Base-by-base conservation (phyloP, 192 early-diverging fungal species). In the Geosiphon pyriformis region DNA sequence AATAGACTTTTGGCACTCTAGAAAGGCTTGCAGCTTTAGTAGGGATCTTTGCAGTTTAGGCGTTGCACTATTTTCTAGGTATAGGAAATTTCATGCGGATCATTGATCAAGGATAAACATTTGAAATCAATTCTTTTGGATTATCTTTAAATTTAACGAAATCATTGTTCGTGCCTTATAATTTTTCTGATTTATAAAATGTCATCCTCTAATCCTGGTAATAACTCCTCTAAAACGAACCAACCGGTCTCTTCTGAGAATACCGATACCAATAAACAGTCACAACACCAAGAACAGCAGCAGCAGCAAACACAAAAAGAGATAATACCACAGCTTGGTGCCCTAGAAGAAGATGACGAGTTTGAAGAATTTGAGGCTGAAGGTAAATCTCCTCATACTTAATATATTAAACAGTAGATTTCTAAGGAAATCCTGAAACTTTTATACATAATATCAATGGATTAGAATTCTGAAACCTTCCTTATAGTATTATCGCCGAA, bases 311-410 rank as follows among this genome's bases (percentile, higher is more conserved):
- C 46, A 22, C 61, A 64, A 64, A 64, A 64, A 52, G 61, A 48
- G n/a, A 17, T 49, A 12, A 64, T 66, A 48, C 82, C 88, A 31
- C 84, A 85, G 53, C 68, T 89, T 18, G 80, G 83, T 22, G 78
- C 81, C n/a, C 76, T 94, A 46, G 90, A 92, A 70, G 92, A 94
- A 59, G 93, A 95, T 80, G 93, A 95, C 69, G 93, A 95, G 68
- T 95, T 95, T 79, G 92, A 95, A 72, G 93, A 95, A 73, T 95
- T 95, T 79, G 78, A 80, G 52, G 82, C 80, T 27, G 91, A 95
- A 80, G 87, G 92, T 92, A 79, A 15, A 22, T 10, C 32, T n/a
- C n/a, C n/a, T 2, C 27, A n/a, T 23, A 29, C 37, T 55, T 22
- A 31, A 4, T 20, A 20, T 56, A 7, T 22, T 42, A 1, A 55